Conservation (phyloP, 2,329 filamentous ascomycete genomes). For the Bertia moriformis region DNA sequence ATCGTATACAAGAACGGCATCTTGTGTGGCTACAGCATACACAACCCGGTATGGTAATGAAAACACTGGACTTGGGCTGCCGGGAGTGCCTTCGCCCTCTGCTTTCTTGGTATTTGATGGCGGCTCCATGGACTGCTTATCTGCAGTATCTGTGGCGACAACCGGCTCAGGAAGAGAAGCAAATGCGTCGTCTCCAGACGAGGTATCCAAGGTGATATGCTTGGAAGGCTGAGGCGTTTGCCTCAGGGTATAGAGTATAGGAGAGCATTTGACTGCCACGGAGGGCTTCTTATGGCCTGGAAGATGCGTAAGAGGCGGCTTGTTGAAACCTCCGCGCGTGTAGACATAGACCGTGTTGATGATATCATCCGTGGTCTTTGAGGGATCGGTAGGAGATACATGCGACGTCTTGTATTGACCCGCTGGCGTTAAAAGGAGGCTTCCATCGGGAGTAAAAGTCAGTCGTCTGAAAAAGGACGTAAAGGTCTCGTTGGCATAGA, state of each 20-base stretch:
- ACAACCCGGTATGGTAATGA: constrained; percentile 82
- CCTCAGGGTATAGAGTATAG: constrained; percentile 71
- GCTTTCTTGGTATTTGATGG: constrained; percentile 32
- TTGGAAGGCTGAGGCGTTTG: constrained; percentile 56
- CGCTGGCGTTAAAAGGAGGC: constrained; percentile 81
- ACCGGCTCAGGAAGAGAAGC: constrained; percentile 72
- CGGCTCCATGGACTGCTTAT: constrained; percentile 58
- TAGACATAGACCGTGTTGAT: constrained; percentile 98
- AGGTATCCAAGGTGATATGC: constrained; percentile 89
- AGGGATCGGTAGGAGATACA: constrained; percentile 43
- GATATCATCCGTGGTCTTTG: constrained; percentile 68
- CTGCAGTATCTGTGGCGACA: constrained; percentile 53
- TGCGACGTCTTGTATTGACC: constrained; percentile 84
- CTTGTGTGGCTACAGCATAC: constrained; percentile 92
- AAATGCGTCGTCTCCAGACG: constrained; percentile 72
- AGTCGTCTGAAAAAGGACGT: constrained; percentile 92
- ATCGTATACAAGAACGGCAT: constrained; percentile 87
- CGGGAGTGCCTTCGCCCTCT: constrained; percentile 21
- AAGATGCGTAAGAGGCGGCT: constrained; percentile 83
- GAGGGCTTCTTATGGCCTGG: constrained; percentile 97
- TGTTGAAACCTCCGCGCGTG: constrained; percentile 88
- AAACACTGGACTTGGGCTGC: constrained; percentile 59
- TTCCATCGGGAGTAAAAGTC: constrained; percentile 90
- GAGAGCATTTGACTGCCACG: constrained; percentile 87
- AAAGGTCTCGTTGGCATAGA: constrained; percentile 92